A percentile compares a stretch with the other conserved stretches of the same genome.
Evolutionary conservation across 495 filamentous ascomycete genomes (phyloP).

Genomic region (Haplographium delicatum): DNA sequence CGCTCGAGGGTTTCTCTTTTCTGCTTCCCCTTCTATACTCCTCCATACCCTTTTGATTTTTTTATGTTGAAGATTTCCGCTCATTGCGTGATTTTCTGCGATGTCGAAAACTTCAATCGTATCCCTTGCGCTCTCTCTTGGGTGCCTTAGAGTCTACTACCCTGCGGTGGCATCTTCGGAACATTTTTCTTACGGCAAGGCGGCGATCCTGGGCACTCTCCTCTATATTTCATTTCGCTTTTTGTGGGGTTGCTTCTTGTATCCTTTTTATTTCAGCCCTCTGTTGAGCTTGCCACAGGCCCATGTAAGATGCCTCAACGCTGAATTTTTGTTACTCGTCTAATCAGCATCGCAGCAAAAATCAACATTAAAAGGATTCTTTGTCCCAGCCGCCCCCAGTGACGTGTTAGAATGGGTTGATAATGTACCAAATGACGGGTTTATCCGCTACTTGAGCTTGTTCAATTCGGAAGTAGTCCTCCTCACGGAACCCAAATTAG

Average conservation of each 20-base stretch:
- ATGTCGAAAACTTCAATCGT: background rate
- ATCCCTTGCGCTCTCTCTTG: background rate
- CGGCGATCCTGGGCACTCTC: background rate
- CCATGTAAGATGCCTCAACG: background rate
- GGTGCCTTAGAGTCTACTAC: background rate
- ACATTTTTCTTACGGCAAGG: background rate
- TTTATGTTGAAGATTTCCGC: too few species aligned
- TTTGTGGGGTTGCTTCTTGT: conserved; percentile 1
- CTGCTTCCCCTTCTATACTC: background rate
- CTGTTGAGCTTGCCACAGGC: conserved; percentile 2
- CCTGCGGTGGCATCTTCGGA: background rate
- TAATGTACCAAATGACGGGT: conserved; percentile 28
- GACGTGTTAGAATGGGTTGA: conserved; percentile 21
- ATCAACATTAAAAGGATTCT: background rate
- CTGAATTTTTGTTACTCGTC: background rate
- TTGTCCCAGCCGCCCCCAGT: background rate
- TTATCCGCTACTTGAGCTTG: conserved; percentile 26
- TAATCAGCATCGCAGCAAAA: background rate
- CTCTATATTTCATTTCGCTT: conserved; percentile 1
- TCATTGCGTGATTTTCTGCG: too few species aligned
- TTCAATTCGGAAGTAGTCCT: conserved; percentile 26
- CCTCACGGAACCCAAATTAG: conserved; percentile 20
- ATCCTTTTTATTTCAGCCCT: conserved; percentile 10
- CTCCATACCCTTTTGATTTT: background rate
- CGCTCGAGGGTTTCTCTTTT: too few species aligned